A percentile compares a stretch with the other conserved stretches of the same genome.
Evolutionary conservation across 2,329 filamentous ascomycete species (phyloP).

Genomic region (Talaromyces funiculosus): DNA sequence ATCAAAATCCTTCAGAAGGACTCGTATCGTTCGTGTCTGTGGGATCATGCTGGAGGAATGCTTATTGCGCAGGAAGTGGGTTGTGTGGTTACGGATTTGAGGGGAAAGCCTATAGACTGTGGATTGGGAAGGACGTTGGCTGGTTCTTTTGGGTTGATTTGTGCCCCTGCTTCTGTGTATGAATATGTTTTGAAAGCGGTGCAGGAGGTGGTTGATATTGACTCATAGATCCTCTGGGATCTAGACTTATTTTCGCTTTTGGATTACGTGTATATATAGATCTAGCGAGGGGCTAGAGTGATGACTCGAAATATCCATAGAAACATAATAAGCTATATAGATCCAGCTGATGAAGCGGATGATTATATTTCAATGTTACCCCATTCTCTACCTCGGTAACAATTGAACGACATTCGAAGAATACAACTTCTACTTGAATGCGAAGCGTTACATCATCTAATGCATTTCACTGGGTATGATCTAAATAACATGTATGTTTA

Average conservation of each 20-base stretch:
- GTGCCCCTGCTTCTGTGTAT: conserved; percentile 36
- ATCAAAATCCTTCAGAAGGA: conserved; percentile 43
- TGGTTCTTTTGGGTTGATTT: conserved; percentile 38
- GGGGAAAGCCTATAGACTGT: conserved; percentile 48
- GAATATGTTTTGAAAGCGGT: conserved; percentile 28
- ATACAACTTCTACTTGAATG: neutral
- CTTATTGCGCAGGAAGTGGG: conserved; percentile 49
- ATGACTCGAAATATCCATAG: neutral
- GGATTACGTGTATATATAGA: neutral
- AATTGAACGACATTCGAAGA: too few relatives aligned
- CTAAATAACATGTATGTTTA: neutral
- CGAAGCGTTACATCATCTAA: neutral
- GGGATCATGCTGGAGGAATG: conserved; percentile 53
- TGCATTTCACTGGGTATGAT: neutral
- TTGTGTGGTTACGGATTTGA: conserved; percentile 46
- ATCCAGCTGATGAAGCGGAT: neutral
- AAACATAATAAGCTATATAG: neutral
- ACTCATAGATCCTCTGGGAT: neutral
- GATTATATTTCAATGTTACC: too few relatives aligned
- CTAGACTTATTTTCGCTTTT: too few relatives aligned
- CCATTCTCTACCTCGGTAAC: too few relatives aligned
- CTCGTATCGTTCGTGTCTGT: conserved; percentile 45
- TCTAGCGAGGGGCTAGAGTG: too few relatives aligned
- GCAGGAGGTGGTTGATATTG: conserved; percentile 8
- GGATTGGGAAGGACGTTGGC: conserved; percentile 35